Evolutionary conservation across 2,329 filamentous ascomycete genomes (phyloP).

Genomic region (Grosmannia serpens): DNA sequence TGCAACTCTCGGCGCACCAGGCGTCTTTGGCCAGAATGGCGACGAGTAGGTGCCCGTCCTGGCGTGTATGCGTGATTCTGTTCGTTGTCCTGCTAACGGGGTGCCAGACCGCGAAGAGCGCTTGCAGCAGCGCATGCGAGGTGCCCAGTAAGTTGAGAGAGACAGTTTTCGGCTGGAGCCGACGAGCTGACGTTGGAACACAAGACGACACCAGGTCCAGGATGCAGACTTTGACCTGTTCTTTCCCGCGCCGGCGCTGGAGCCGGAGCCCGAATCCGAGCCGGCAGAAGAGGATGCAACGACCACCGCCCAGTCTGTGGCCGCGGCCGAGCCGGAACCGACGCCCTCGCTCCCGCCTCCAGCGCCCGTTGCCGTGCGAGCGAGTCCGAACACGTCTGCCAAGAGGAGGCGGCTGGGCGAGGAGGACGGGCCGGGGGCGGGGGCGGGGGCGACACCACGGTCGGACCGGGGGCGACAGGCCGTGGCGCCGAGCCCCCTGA

Average conservation of each 20-base stretch:
- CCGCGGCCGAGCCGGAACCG: neutral
- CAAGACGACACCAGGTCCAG: constrained; percentile 43
- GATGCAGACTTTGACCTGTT: constrained; percentile 49
- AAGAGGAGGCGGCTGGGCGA: constrained; percentile 30
- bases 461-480: neutral
- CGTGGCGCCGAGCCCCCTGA: too few species aligned
- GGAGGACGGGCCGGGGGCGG: neutral
- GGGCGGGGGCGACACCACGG: neutral
- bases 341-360: neutral
- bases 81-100: neutral
- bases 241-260: constrained; percentile 13
- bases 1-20: neutral
- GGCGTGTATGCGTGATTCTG: neutral
- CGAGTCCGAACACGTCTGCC: constrained; percentile 35
- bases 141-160: constrained; percentile 41
- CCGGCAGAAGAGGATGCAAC: neutral
- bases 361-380: constrained; percentile 12
- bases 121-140: constrained; percentile 53
- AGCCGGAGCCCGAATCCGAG: neutral
- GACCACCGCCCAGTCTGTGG: constrained; percentile 6
- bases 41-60: neutral
- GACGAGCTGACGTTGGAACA: neutral
- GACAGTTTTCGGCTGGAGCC: neutral
- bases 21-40: neutral
- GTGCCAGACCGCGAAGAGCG: constrained; percentile 45